Conservation (phyloP, 2,329 filamentous ascomycete genomes). For the Bipolaris gigantea region DNA sequence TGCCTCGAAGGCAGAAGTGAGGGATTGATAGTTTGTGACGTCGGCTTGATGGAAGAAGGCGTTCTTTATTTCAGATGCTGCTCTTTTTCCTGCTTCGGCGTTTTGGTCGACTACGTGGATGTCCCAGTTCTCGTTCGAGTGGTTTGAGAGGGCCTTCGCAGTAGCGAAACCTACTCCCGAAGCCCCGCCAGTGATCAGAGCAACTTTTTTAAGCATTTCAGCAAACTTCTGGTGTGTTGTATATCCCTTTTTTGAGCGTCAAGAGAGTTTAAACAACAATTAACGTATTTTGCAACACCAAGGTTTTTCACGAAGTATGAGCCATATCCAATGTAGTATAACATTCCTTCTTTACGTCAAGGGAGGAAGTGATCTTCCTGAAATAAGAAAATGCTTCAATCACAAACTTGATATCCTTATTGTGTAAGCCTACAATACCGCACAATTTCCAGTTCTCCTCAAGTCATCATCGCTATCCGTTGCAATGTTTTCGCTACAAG, state of each 20-base stretch:
- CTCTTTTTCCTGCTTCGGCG: conserved; percentile 38
- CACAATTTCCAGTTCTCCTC: background rate
- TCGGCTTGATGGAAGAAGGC: conserved; percentile 47
- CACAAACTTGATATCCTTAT: no score
- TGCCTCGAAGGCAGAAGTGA: conserved; percentile 44
- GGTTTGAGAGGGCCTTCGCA: conserved; percentile 43
- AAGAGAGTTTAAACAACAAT: no score
- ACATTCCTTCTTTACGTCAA: conserved; percentile 14
- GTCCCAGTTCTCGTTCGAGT: conserved; percentile 39
- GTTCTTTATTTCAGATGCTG: conserved; percentile 27
- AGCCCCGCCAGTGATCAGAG: conserved; percentile 77
- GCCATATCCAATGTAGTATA: no score
- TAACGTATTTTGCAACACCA: no score
- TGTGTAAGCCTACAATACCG: background rate
- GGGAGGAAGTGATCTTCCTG: conserved; percentile 9
- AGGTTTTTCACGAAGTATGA: no score
- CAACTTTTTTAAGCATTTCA: conserved; percentile 41
- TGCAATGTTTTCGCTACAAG: background rate
- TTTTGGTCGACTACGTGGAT: conserved; percentile 49
- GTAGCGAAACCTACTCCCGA: conserved; percentile 55
- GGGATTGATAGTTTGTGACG: conserved; percentile 42
- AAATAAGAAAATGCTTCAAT: background rate
- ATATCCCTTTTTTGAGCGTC: no score
- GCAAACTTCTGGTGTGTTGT: no score
- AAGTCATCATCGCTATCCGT: background rate